Base-by-base conservation (phyloP, 2,329 filamentous ascomycete genomes). In the Coniochaeta prunicola region DNA sequence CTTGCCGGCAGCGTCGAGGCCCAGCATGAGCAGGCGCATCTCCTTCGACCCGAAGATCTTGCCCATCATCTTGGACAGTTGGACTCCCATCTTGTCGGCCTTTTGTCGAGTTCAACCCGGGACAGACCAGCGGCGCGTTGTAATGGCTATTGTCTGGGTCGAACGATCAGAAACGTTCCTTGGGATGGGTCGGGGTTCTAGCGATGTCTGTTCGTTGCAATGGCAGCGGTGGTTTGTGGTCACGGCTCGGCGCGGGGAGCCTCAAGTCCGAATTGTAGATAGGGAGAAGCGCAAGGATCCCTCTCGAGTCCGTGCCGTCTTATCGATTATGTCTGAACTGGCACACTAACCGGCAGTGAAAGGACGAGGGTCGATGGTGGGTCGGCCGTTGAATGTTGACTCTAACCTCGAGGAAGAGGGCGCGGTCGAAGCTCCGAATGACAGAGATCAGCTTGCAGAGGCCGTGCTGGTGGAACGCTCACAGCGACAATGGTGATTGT, bases 11-110 rank as follows among this genome's bases (percentile, higher is more conserved):
- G 94, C 94, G 78, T 99, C 94, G 69, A 97, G 86, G 69, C 94
- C 94, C 68, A 99, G 83, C 94, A 99, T 99, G 73, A 97, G 81
- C 74, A 99, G 88, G 71, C 93, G 90, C 92, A 97, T 97, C 80
- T 97, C 93, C 83, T 96, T 96, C 67, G 93, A 96, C 77, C 93
- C 93, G 81, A 96, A 97, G 81, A 97, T 91, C 87, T 96, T 96
- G 77, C 91, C 90, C 88, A 97, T 92, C 79, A 97, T 88, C 80
- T 96, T 96, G 69, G 91, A 96, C 75, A 97, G 83, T 77, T 91
- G 89, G 71, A 89, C 90, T 79, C 93, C 93, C 93, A 97, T 97
- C 67, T 74, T 88, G 76, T 62, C 66, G 64, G 64, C 17, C n/a
- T 5, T 21, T 55, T 34, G n/a, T 33, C 36, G 45, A 50, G 24